Evolutionary conservation across 139 green algal genomes (phyloP).

Genomic region (Yamagishiella unicocca): DNA sequence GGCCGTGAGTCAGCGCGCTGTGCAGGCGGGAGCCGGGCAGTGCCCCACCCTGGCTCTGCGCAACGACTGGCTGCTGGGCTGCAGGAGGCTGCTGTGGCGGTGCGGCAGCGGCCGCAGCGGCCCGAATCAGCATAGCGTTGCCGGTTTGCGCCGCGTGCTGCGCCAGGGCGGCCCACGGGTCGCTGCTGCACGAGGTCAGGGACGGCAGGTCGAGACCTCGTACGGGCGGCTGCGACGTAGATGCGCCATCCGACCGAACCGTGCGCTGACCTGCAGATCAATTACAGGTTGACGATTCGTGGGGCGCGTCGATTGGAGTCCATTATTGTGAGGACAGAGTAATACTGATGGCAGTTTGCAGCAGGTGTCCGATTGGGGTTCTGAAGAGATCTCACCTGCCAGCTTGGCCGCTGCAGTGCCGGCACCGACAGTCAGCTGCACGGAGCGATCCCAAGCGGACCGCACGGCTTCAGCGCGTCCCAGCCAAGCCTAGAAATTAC

Average conservation of each 20-base stretch:
- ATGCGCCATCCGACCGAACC: background rate
- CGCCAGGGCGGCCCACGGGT: background rate
- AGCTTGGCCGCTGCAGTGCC: background rate
- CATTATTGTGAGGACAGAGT: too few relatives aligned
- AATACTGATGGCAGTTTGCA: too few relatives aligned
- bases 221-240: background rate
- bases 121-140: background rate
- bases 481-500: slow-evolving; percentile 2
- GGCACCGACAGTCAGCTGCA: slow-evolving; percentile 20
- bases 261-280: background rate
- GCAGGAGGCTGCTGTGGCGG: background rate
- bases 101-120: background rate
- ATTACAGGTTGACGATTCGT: too few relatives aligned
- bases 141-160: background rate
- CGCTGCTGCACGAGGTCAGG: background rate
- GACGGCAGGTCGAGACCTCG: background rate
- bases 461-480: background rate
- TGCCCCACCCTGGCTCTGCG: background rate
- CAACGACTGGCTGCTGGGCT: background rate
- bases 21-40: background rate
- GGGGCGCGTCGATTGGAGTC: too few relatives aligned
- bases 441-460: background rate
- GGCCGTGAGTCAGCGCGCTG: background rate
- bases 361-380: too few relatives aligned
- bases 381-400: background rate